phyloP scores from a whole-genome alignment of 2,329 filamentous ascomycete genomes.

The Colletotrichum higginsianum region DNA sequence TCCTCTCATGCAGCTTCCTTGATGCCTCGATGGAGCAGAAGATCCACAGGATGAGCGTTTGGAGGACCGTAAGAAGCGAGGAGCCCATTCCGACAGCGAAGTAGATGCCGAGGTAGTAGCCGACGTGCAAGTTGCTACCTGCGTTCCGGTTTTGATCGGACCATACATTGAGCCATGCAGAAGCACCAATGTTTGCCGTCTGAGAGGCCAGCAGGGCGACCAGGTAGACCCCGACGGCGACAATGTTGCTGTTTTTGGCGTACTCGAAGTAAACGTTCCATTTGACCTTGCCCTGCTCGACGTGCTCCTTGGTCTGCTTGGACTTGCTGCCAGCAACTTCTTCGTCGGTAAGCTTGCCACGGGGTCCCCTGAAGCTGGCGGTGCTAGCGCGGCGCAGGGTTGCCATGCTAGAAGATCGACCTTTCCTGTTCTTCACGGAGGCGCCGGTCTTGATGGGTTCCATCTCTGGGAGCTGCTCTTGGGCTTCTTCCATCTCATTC shows the following conservation, averaged over 20 bases:
- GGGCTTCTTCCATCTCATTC: slow-evolving; percentile 81
- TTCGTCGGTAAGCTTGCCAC: slow-evolving; percentile 88
- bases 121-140: slow-evolving; percentile 81
- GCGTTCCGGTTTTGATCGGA: slow-evolving; percentile 81
- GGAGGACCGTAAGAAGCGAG: slow-evolving; percentile 86
- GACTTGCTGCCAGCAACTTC: slow-evolving; percentile 83
- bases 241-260: slow-evolving; percentile 92
- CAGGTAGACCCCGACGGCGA: slow-evolving; percentile 86
- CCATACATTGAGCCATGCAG: slow-evolving; percentile 95
- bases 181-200: slow-evolving; percentile 85
- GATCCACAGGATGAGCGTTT: slow-evolving; percentile 97
- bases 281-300: slow-evolving; percentile 97
- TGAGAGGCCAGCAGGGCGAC: slow-evolving; percentile 84
- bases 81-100: slow-evolving; percentile 94
- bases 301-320: slow-evolving; percentile 88
- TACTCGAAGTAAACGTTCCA: slow-evolving; percentile 97
- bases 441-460: slow-evolving; percentile 77
- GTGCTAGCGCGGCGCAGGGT: slow-evolving; percentile 93
- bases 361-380: slow-evolving; percentile 88
- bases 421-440: slow-evolving; percentile 64
- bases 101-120: slow-evolving; percentile 95
- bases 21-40: slow-evolving; percentile 99
- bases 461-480: slow-evolving; percentile 82
- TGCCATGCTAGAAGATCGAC: slow-evolving; percentile 77
- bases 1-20: slow-evolving; percentile 94